phyloP scores from a whole-genome alignment of 495 filamentous ascomycete species.

The Xylaria grammica region DNA sequence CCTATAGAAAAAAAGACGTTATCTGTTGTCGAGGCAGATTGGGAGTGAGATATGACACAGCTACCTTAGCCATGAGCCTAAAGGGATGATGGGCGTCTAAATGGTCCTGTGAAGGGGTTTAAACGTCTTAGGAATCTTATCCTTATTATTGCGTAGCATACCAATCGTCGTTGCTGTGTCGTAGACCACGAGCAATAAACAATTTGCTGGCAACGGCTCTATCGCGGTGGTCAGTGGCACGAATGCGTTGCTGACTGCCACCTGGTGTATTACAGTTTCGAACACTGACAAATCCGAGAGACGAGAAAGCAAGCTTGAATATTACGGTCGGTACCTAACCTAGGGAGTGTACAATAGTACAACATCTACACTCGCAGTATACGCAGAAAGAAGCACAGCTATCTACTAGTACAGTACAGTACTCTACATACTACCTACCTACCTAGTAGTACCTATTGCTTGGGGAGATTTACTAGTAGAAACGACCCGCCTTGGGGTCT shows the following conservation, averaged over 20 bases:
- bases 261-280: too few species aligned
- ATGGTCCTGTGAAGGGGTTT: background rate
- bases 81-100: conserved; percentile 1
- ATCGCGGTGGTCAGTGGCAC: too few species aligned
- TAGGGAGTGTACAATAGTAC: background rate
- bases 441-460: too few species aligned
- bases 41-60: background rate
- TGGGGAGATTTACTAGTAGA: too few species aligned
- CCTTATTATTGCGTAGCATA: conserved; percentile 4
- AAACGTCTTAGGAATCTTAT: conserved; percentile 2
- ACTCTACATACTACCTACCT: too few species aligned
- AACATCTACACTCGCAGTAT: too few species aligned
- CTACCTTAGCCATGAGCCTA: background rate
- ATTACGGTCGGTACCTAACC: too few species aligned
- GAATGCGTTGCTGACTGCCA: too few species aligned
- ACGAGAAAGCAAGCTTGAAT: background rate
- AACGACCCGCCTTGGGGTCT: too few species aligned
- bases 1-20: conserved; percentile 6
- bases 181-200: background rate
- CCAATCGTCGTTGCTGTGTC: conserved; percentile 10
- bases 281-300: conserved; percentile 13
- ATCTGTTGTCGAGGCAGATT: background rate
- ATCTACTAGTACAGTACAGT: too few species aligned
- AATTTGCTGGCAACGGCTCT: conserved; percentile 16
- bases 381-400: too few species aligned